These are phyloP conservation scores for Lactarius akahatsu DNA, from an alignment of 768 basidiomycete species.

Conservation along the genomic window DNA sequence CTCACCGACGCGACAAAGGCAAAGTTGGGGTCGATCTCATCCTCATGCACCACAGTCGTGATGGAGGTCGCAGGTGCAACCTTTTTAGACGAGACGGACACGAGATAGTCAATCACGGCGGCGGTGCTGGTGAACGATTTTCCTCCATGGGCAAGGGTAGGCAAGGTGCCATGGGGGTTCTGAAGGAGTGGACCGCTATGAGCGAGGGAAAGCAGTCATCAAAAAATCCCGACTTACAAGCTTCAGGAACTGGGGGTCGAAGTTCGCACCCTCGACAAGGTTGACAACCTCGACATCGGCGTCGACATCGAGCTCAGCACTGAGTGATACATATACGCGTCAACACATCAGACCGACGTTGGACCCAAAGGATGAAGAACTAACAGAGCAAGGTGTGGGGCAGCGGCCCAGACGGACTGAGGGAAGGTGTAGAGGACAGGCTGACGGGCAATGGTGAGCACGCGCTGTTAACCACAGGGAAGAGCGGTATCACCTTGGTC, in stretches of 20 bases:
- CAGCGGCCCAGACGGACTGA: conserved; percentile 43
- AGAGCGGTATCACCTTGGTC: conserved; percentile 1
- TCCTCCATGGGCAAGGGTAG: conserved; percentile 11
- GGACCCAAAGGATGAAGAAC: conserved; percentile 22
- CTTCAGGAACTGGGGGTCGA: conserved; percentile 45
- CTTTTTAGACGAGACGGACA: conserved; percentile 40
- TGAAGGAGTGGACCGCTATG: conserved; percentile 25
- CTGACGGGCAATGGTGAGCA: conserved; percentile 5
- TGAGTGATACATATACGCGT: conserved; percentile 25
- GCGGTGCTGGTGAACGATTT: conserved; percentile 40
- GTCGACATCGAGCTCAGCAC: conserved; percentile 43
- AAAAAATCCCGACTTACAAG: conserved; percentile 34
- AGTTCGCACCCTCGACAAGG: conserved; percentile 50
- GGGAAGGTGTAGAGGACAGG: conserved; percentile 41
- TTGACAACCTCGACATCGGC: conserved; percentile 41
- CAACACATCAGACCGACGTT: neutral
- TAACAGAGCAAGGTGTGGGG: conserved; percentile 45
- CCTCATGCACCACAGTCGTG: conserved; percentile 45
- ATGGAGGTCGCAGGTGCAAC: conserved; percentile 39
- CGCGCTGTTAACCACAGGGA: neutral
- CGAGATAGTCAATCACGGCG: conserved; percentile 44
- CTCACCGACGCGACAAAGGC: conserved; percentile 43
- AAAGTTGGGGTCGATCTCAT: conserved; percentile 53
- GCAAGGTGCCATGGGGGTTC: conserved; percentile 25
- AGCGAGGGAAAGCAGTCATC: neutral